Conservation (phyloP, 306 rosid species). For the Cucurbita argyrosperma region DNA sequence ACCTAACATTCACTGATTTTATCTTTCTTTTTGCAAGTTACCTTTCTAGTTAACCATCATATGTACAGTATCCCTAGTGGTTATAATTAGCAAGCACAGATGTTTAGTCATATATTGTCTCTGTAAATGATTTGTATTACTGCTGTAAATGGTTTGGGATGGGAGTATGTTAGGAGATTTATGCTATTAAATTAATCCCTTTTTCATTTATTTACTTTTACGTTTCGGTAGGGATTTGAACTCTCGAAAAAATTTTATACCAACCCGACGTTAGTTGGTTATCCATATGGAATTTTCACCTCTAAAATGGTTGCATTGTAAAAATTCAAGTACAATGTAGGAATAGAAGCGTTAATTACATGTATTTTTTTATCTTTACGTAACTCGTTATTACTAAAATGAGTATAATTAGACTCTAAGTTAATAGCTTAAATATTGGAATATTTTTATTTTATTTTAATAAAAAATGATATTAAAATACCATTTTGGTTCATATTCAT, state of each 20-base stretch:
- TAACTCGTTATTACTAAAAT: too few relatives aligned
- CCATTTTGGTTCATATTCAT: too few relatives aligned
- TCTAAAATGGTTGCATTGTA: not conserved
- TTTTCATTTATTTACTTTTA: not conserved
- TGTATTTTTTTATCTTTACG: too few relatives aligned
- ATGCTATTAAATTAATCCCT: not conserved
- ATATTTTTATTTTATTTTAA: too few relatives aligned
- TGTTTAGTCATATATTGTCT: not conserved
- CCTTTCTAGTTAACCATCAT: not conserved
- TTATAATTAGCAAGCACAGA: not conserved
- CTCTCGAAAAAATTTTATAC: too few relatives aligned
- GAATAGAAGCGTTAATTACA: too few relatives aligned
- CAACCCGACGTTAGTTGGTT: too few relatives aligned
- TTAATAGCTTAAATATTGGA: too few relatives aligned
- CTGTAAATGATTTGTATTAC: not conserved
- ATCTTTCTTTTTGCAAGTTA: not conserved
- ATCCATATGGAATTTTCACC: not conserved
- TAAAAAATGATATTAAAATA: too few relatives aligned
- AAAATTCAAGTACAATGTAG: too few relatives aligned
- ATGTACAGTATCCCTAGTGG: not conserved
- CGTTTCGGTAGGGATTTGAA: too few relatives aligned
- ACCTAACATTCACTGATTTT: not conserved
- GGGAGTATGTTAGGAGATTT: not conserved
- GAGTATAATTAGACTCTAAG: too few relatives aligned
- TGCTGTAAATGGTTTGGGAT: not conserved